These are phyloP conservation scores for Beauveria pseudobassiana DNA, from an alignment of 2,329 filamentous ascomycete species.

Conservation along the genomic window DNA sequence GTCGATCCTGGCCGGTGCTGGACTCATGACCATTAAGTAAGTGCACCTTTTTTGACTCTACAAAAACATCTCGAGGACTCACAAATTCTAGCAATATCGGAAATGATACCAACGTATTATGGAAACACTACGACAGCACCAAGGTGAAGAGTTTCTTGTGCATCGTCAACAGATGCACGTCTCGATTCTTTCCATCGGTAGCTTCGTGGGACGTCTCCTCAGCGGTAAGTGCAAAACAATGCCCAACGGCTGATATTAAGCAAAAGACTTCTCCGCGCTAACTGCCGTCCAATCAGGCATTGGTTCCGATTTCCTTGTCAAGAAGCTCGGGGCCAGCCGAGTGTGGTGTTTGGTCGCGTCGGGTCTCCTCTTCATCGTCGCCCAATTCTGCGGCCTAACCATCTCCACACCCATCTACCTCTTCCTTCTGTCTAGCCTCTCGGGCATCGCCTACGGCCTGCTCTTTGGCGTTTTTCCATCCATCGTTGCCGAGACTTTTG, in stretches of 20 bases:
- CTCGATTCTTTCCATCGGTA: slow-evolving; percentile 83
- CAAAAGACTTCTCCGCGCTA: slow-evolving; percentile 11
- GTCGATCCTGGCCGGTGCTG: slow-evolving; percentile 85
- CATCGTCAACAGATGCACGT: slow-evolving; percentile 85
- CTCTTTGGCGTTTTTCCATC: slow-evolving; percentile 92
- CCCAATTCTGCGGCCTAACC: slow-evolving; percentile 68
- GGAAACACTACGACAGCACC: slow-evolving; percentile 74
- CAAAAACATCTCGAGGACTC: not conserved
- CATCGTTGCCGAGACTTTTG: slow-evolving; percentile 83
- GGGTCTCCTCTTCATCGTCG: slow-evolving; percentile 67
- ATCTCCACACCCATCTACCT: slow-evolving; percentile 73
- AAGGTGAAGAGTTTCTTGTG: slow-evolving; percentile 66
- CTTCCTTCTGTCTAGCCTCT: slow-evolving; percentile 71
- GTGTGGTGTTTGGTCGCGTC: slow-evolving; percentile 86
- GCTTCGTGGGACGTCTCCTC: slow-evolving; percentile 72
- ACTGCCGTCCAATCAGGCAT: slow-evolving; percentile 48
- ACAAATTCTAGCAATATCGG: slow-evolving; percentile 70
- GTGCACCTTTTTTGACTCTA: slow-evolving; percentile 23
- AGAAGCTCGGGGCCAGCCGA: slow-evolving; percentile 69
- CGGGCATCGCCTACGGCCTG: slow-evolving; percentile 84
- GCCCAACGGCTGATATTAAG: no score
- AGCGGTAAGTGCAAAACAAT: slow-evolving; percentile 49
- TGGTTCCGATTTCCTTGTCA: slow-evolving; percentile 84
- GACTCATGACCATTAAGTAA: slow-evolving; percentile 98
- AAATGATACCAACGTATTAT: slow-evolving; percentile 79